A percentile compares a stretch with the other conserved stretches of the same genome.
These are phyloP conservation scores for Phyllosticta citribraziliensis DNA, from an alignment of 2,329 filamentous ascomycete genomes.

Conservation along the genomic window DNA sequence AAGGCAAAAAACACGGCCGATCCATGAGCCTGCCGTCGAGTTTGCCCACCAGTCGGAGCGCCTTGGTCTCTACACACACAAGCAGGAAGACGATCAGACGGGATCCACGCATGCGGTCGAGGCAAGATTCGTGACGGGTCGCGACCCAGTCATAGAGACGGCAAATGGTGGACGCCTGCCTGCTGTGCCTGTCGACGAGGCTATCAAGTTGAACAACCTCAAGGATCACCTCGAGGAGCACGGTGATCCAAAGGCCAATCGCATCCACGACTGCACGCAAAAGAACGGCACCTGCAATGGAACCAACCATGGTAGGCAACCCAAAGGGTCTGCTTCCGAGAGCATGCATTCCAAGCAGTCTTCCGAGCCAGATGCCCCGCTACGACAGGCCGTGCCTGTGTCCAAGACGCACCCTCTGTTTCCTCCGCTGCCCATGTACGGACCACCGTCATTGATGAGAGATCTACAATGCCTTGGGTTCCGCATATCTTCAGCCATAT, in stretches of 20 bases:
- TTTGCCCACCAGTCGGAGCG: conserved; percentile 51
- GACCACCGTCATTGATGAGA: conserved; percentile 57
- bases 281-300: conserved; percentile 29
- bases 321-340: conserved; percentile 12
- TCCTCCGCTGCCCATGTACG: conserved; percentile 73
- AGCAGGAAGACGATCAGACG: conserved; percentile 31
- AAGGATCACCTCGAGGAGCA: conserved; percentile 40
- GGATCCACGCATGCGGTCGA: conserved; percentile 48
- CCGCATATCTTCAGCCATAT: conserved; percentile 57
- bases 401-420: conserved; percentile 72
- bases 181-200: conserved; percentile 59
- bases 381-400: conserved; percentile 43
- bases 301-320: conserved; percentile 28
- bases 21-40: conserved; percentile 38
- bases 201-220: conserved; percentile 57
- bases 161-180: conserved; percentile 57
- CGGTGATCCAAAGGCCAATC: conserved; percentile 18
- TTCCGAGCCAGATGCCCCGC: conserved; percentile 36
- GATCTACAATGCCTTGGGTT: conserved; percentile 58
- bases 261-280: conserved; percentile 20
- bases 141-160: conserved; percentile 63
- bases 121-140: conserved; percentile 53
- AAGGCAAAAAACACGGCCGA: conserved; percentile 13
- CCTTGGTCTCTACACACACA: conserved; percentile 31
- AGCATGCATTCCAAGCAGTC: conserved; percentile 25